Evolutionary conservation across 306 rosid genomes (phyloP).

Genomic region (Psophocarpus tetragonolobus): DNA sequence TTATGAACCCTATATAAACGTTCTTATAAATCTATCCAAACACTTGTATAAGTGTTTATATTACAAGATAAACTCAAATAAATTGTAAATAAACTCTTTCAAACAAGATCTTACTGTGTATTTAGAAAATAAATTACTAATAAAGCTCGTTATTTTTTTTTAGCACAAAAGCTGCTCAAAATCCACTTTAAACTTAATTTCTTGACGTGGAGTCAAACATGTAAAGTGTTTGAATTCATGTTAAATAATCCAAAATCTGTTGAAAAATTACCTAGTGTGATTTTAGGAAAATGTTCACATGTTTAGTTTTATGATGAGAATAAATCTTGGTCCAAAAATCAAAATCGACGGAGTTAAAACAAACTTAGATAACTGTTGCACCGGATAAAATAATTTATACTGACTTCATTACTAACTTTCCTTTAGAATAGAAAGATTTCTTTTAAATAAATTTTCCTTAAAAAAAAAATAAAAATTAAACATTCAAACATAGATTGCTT

Average conservation of each 20-base stretch:
- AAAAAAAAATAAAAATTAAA: not conserved
- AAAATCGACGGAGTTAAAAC: not conserved
- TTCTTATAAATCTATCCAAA: too few relatives aligned
- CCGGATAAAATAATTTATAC: not conserved
- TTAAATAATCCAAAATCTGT: not conserved
- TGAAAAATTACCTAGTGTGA: not conserved
- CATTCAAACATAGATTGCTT: not conserved
- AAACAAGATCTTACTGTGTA: too few relatives aligned
- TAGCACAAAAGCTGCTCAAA: not conserved
- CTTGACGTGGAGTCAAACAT: not conserved
- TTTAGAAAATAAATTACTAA: not conserved
- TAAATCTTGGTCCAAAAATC: not conserved
- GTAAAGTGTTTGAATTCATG: not conserved
- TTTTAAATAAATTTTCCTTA: too few relatives aligned
- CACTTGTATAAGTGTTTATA: too few relatives aligned
- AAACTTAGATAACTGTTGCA: not conserved
- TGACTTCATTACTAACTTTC: not conserved
- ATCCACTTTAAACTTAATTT: not conserved
- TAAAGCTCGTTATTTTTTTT: not conserved
- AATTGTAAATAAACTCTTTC: too few relatives aligned
- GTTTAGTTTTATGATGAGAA: not conserved
- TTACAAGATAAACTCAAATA: too few relatives aligned
- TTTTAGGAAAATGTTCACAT: not conserved
- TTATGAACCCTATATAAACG: too few relatives aligned
- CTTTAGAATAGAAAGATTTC: not conserved